phyloP scores from a whole-genome alignment of 495 filamentous ascomycete genomes.

The Schizothecium vesticola region DNA sequence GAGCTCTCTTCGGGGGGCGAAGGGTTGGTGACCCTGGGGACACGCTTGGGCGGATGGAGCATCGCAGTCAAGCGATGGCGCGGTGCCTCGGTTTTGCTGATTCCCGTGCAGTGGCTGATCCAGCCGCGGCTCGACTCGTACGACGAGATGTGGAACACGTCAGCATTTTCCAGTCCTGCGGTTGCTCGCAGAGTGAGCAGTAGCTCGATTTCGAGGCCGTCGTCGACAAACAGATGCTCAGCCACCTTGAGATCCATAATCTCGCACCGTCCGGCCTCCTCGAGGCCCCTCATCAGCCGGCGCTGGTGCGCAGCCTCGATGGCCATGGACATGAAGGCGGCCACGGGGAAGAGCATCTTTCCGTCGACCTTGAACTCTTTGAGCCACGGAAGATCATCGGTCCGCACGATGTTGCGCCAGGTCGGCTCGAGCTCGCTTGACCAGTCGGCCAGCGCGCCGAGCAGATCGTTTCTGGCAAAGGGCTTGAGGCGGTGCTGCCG shows the following conservation, averaged over 20 bases:
- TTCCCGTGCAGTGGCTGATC: conserved; percentile 30
- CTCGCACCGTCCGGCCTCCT: conserved; percentile 19
- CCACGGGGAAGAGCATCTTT: neutral
- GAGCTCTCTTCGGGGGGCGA: conserved; percentile 10
- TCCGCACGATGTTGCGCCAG: conserved; percentile 46
- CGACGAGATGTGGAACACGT: conserved; percentile 38
- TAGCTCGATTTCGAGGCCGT: conserved; percentile 27
- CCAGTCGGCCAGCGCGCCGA: conserved; percentile 40
- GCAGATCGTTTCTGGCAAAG: conserved; percentile 42
- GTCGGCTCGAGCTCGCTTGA: conserved; percentile 39
- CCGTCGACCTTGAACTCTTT: neutral
- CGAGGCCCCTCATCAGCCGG: conserved; percentile 23
- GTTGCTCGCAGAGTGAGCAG: conserved; percentile 24
- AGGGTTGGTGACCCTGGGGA: neutral
- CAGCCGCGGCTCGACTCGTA: conserved; percentile 28
- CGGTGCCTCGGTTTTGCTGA: conserved; percentile 28
- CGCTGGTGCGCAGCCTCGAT: conserved; percentile 7
- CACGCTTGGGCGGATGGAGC: neutral
- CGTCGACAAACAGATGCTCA: conserved; percentile 24
- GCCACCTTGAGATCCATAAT: conserved; percentile 20
- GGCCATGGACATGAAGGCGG: conserved; percentile 6
- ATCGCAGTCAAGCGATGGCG: neutral
- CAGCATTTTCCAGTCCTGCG: neutral
- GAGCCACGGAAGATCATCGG: conserved; percentile 30
- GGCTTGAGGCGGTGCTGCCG: conserved; percentile 44